Evolutionary conservation across 2,329 filamentous ascomycete genomes (phyloP), one percentile per base, ranked within the genome.

Genomic region (Grosmannia penicillata): DNA sequence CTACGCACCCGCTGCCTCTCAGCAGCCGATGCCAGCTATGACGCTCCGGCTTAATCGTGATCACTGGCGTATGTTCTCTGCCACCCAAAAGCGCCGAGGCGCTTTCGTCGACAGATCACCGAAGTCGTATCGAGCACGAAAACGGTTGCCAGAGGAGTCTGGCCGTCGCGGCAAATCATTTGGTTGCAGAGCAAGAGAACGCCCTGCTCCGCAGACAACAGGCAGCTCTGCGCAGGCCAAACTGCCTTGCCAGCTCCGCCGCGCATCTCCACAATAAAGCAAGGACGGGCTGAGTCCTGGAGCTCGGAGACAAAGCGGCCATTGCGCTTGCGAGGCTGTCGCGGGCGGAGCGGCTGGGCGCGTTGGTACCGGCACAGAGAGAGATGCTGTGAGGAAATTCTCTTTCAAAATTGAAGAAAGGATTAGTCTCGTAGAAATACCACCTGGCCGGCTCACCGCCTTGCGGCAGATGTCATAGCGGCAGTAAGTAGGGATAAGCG

Each of bases 11-110:
- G 62, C 58, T 58, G 67, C 74, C 82, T 93, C 63, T 93, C 82
- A 66, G 73, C 62, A 63, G 66, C 67, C 69, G 75, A 71, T 75
- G 72, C 78, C 15, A 87, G 76, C 78, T 79, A 42, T 46, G 78
- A 74, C 75, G 83, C 86, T 93, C 87, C 87, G 86, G 87, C 87
- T 95, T 94, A 94, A 91, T 93, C 80, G 84, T 79, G 82, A 84
- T 84, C 81, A 53, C 27, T 39, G 23, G 24, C 44, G 44, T 58
- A 72, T 73, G 57, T 60, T 93, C 72, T 93, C 68, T 80, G 86
- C 85, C 83, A 43, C 36, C 43, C 44, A 45, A 41, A 26, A 34
- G 21, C 13, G 24, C 23, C 10, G n/a, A 33, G 21, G 23, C 36
- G 26, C 24, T 28, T 42, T 72, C 59, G 58, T 48, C 69, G 74